Percentiles rank a stretch among this genome's conserved stretches.
Conservation (phyloP, 2,329 filamentous ascomycete species). For the Cytospora leucostoma region DNA sequence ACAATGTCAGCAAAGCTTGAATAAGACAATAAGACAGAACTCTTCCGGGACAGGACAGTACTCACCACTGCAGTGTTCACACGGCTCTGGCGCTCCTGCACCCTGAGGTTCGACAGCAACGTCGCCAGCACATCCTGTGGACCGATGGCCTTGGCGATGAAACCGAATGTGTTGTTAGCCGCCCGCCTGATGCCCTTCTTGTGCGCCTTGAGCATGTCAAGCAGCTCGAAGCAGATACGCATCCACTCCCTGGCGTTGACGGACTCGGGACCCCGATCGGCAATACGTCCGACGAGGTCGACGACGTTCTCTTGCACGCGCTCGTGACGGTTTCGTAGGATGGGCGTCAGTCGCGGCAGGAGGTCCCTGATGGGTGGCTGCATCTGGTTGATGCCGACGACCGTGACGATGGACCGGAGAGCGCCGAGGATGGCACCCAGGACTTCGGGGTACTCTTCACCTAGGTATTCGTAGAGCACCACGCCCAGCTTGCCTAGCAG, state of each 20-base stretch:
- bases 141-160: slow-evolving; percentile 98
- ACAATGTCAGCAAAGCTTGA: slow-evolving; percentile 7
- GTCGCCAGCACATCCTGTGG: slow-evolving; percentile 96
- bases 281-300: slow-evolving; percentile 95
- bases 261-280: slow-evolving; percentile 92
- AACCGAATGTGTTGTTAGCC: slow-evolving; percentile 99
- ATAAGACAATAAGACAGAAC: too few species aligned
- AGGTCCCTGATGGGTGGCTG: slow-evolving; percentile 97
- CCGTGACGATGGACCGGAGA: slow-evolving; percentile 92
- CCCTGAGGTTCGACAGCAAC: slow-evolving; percentile 91
- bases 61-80: slow-evolving; percentile 85
- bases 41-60: background rate
- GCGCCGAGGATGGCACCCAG: slow-evolving; percentile 95
- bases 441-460: slow-evolving; percentile 97
- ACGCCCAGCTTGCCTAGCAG: slow-evolving; percentile 94
- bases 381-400: slow-evolving; percentile 97
- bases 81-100: slow-evolving; percentile 96
- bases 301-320: slow-evolving; percentile 99
- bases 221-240: slow-evolving; percentile 97
- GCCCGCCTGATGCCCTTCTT: slow-evolving; percentile 98
- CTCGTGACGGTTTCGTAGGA: slow-evolving; percentile 95
- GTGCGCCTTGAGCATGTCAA: slow-evolving; percentile 99
- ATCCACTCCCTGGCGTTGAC: slow-evolving; percentile 99
- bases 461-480: slow-evolving; percentile 95
- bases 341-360: slow-evolving; percentile 92